phyloP scores from a whole-genome alignment of 805 yeast genomes.

The Ogataea ganodermae region DNA sequence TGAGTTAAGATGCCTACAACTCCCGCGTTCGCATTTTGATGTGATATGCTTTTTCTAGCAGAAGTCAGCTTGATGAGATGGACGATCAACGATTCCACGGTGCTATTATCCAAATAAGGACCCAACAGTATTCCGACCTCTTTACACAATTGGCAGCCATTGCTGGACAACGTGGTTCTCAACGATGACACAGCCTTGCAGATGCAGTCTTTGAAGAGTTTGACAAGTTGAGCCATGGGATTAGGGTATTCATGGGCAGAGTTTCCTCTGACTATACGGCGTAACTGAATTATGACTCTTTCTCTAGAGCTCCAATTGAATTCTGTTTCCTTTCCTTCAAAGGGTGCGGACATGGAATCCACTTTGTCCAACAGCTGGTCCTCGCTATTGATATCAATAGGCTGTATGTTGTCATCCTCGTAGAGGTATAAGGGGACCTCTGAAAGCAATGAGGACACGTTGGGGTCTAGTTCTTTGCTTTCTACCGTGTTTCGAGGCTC shows the following conservation, averaged over 20 bases:
- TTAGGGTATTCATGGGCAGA: slow-evolving; percentile 38
- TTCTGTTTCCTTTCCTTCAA: slow-evolving; percentile 81
- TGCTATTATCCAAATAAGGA: slow-evolving; percentile 41
- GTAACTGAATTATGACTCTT: slow-evolving; percentile 52
- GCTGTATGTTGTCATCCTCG: slow-evolving; percentile 38
- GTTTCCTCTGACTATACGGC: slow-evolving; percentile 65
- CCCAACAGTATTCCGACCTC: slow-evolving; percentile 56
- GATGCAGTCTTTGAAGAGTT: slow-evolving; percentile 56
- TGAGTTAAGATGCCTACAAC: slow-evolving; percentile 56
- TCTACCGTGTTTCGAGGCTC: neutral
- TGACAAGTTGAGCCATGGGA: slow-evolving; percentile 32
- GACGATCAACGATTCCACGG: slow-evolving; percentile 52
- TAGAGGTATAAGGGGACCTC: slow-evolving; percentile 24
- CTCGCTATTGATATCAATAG: slow-evolving; percentile 34
- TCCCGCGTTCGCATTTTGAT: slow-evolving; percentile 56
- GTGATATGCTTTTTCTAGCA: slow-evolving; percentile 65
- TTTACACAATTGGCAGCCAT: slow-evolving; percentile 75
- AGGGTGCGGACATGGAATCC: slow-evolving; percentile 38
- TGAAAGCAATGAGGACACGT: slow-evolving; percentile 3
- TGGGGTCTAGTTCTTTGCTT: neutral
- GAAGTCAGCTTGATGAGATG: slow-evolving; percentile 54
- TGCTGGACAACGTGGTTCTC: slow-evolving; percentile 77
- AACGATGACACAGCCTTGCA: slow-evolving; percentile 68
- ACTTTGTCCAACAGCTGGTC: slow-evolving; percentile 33
- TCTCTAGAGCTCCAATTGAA: slow-evolving; percentile 83